These are phyloP conservation scores for Trichomonas tenax DNA, from an alignment of 208 protist species.

Conservation along the genomic window DNA sequence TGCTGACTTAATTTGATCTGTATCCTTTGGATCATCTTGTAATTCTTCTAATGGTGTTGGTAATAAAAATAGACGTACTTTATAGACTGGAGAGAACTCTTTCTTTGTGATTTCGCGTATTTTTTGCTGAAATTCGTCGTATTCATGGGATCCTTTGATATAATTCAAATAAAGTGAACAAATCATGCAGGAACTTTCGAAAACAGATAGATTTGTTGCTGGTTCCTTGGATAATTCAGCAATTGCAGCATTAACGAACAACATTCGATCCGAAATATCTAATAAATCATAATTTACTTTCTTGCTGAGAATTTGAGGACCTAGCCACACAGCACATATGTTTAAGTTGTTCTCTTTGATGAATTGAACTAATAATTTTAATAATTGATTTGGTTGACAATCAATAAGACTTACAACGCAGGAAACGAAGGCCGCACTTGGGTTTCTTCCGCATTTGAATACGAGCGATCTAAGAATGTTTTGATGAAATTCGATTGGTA, in stretches of 20 bases:
- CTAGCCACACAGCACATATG: background rate
- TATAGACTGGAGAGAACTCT: background rate
- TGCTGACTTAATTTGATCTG: background rate
- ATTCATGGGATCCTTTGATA: background rate
- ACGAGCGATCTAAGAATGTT: background rate
- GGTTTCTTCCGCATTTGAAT: background rate
- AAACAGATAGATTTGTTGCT: background rate
- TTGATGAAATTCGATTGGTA: background rate
- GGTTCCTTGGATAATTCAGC: background rate
- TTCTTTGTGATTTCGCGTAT: background rate
- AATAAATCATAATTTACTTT: background rate
- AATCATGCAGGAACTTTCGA: background rate
- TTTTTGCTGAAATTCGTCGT: background rate
- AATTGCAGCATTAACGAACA: background rate
- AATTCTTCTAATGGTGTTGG: background rate
- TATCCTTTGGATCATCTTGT: background rate
- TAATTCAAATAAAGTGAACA: background rate
- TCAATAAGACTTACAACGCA: background rate
- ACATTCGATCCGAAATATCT: background rate
- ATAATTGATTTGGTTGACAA: background rate
- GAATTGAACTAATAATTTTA: background rate
- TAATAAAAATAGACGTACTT: background rate
- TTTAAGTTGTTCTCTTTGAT: background rate
- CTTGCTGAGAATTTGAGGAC: background rate
- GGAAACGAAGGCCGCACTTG: background rate